Percentiles rank a stretch among this genome's conserved stretches.
phyloP scores from a whole-genome alignment of 179 eudicot species.

The Sideroxylon spinosum region DNA sequence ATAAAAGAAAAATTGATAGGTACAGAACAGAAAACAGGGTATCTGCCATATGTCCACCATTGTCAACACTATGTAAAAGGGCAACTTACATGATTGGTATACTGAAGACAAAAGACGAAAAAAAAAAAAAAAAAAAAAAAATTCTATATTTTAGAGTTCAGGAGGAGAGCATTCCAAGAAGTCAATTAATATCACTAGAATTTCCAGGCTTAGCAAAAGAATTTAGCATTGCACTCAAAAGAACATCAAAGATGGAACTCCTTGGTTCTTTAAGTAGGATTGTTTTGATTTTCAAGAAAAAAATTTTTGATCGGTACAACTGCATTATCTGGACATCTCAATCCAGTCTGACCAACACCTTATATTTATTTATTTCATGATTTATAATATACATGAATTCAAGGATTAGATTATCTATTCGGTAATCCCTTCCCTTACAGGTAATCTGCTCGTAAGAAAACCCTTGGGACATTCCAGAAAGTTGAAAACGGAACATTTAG shows the following conservation, averaged over 20 bases:
- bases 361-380: background rate
- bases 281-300: background rate
- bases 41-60: background rate
- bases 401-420: too few species aligned
- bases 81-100: background rate
- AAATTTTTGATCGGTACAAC: background rate
- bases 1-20: background rate
- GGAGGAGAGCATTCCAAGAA: background rate
- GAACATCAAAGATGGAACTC: slow-evolving; percentile 5
- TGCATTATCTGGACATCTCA: background rate
- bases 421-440: too few species aligned
- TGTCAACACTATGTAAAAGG: background rate
- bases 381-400: too few species aligned
- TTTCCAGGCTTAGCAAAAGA: background rate
- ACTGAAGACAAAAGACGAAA: background rate
- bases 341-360: background rate
- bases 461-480: too few species aligned
- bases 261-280: slow-evolving; percentile 9
- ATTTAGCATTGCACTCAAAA: background rate
- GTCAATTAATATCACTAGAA: background rate
- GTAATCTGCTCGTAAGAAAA: too few species aligned
- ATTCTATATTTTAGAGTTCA: background rate
- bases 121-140: background rate
- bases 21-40: background rate
- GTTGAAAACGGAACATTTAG: too few species aligned